Evolutionary conservation across 306 rosid genomes (phyloP), one percentile per base, ranked within the genome.

Genomic region (Abrus precatorius): DNA sequence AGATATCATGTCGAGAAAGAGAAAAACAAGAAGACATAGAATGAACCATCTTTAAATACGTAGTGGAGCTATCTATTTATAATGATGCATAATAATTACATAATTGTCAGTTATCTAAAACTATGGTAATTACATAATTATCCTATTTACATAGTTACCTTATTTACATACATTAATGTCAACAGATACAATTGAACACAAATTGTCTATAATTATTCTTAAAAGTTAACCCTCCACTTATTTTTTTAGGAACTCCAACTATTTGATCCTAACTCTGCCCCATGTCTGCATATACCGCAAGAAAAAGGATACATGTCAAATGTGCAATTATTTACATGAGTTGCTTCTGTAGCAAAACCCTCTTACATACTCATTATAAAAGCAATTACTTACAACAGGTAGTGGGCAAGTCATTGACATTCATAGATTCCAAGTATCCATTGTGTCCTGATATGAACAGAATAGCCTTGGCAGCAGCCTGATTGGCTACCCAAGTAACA

Each of bases 391-490:
- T 90, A 95, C 99, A 80, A 78, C 90, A 93, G 74, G 85, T 90
- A 32, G 86, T 67, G 27, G 96, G 97, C 88, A 92, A 84, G 84
- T 95, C 98, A 81, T 83, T 89, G 80, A 89, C 82, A 69, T 89
- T 86, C 86, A 86, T 73, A 83, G 78, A 71, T 59, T 92, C 98
- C 8, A 84, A 75, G 88, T 87, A 90, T 74, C 92, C 97, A 80
- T 74, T 87, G 75, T 89, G 89, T 30, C 97, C 95, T 65, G 99
- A 86, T 57, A 86, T 81, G 52, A 82, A 89, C 95, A 95, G 79
- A 65, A 72, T 77, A 74, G 97, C 97, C 87, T 93, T 95, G 79
- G 92, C 89, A 52, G 97, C 97, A 82, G 99, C 99, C 88, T 93
- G 99, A 89, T 93, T 95, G 70, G 90, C 97, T 62, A 75, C 91